Conservation (phyloP, 2,329 filamentous ascomycete species). For the Cyanodermella asteris region DNA sequence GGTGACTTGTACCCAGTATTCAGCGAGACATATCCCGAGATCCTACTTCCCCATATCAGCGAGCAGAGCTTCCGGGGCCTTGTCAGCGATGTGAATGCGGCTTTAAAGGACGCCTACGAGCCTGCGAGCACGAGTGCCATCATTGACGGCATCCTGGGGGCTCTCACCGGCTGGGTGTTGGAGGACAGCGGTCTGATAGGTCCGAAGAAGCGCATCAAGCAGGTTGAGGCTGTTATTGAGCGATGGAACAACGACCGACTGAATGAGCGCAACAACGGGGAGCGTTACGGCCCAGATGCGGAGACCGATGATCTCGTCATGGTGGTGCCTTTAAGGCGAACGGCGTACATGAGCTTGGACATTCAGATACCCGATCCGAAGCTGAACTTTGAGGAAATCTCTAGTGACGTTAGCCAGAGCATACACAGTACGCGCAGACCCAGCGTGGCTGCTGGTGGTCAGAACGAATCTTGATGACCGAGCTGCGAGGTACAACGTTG, state of each 20-base stretch:
- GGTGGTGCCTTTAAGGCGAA: constrained; percentile 57
- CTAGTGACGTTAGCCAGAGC: too few relatives aligned
- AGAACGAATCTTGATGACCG: too few relatives aligned
- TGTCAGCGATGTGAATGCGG: constrained; percentile 60
- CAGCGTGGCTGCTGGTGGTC: too few relatives aligned
- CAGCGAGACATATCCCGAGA: constrained; percentile 88
- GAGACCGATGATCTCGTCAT: constrained; percentile 33
- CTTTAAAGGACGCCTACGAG: constrained; percentile 55
- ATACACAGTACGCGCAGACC: too few relatives aligned
- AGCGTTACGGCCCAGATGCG: too few relatives aligned
- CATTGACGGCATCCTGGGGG: constrained; percentile 55
- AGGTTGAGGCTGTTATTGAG: constrained; percentile 62
- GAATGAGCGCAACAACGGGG: constrained; percentile 29
- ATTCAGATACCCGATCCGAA: constrained; percentile 30
- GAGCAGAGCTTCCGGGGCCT: constrained; percentile 73
- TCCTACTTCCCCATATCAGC: constrained; percentile 64
- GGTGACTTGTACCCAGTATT: constrained; percentile 86
- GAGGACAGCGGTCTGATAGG: constrained; percentile 66
- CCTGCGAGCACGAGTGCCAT: constrained; percentile 59
- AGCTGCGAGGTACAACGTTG: too few relatives aligned
- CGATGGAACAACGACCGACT: constrained; percentile 53
- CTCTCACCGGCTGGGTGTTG: constrained; percentile 84
- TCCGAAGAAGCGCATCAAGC: constrained; percentile 47
- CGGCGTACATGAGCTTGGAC: constrained; percentile 56
- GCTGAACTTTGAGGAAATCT: constrained; percentile 22